A percentile compares a stretch with the other conserved stretches of the same genome.
phyloP scores from a whole-genome alignment of 2,329 filamentous ascomycete species.

The Geosmithia morbida region DNA sequence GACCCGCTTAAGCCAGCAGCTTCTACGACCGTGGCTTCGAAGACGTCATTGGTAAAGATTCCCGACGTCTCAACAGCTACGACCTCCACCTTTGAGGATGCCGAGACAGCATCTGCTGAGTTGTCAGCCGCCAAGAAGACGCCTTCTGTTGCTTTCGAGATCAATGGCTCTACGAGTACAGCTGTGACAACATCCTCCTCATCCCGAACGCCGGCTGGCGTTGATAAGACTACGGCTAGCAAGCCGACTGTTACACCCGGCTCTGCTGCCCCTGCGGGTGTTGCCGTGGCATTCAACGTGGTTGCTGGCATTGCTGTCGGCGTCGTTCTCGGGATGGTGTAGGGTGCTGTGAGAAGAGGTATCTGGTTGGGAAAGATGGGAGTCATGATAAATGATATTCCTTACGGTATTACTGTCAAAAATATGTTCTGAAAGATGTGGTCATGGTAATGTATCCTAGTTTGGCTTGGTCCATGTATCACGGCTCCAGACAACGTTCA shows the following conservation, averaged over 20 bases:
- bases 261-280: conserved; percentile 1
- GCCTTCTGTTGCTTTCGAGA: neutral
- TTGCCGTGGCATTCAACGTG: neutral
- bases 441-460: too few relatives aligned
- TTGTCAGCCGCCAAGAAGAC: neutral
- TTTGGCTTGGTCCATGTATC: too few relatives aligned
- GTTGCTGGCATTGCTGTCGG: neutral
- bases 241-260: neutral
- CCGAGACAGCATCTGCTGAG: neutral
- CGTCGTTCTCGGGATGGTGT: neutral
- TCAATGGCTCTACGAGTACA: neutral
- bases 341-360: neutral
- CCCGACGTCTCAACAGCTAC: neutral
- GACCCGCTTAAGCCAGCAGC: conserved; percentile 2
- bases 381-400: too few relatives aligned
- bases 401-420: too few relatives aligned
- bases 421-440: too few relatives aligned
- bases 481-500: too few relatives aligned
- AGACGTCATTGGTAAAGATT: neutral
- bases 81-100: neutral
- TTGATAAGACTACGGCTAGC: neutral
- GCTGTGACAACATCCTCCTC: neutral
- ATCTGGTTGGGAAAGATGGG: neutral
- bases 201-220: neutral
- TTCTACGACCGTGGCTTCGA: neutral